phyloP scores from a whole-genome alignment of 129 eudicot species.

The Centella asiatica region DNA sequence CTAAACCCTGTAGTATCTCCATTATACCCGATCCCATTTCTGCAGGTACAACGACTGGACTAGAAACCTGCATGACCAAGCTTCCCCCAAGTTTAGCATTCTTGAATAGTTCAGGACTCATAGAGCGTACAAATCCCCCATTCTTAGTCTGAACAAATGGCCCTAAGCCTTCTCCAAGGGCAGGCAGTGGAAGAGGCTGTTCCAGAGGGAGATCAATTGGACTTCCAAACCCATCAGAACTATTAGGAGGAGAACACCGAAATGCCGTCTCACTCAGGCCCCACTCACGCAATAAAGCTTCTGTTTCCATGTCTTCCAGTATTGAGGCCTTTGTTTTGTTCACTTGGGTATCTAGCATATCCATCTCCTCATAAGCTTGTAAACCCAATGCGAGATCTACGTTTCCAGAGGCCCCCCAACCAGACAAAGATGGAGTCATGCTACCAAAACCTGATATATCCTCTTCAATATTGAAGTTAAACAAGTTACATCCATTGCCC shows the following conservation, averaged over 20 bases:
- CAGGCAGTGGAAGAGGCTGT: slow-evolving; percentile 53
- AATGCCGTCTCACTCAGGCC: slow-evolving; percentile 66
- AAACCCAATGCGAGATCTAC: slow-evolving; percentile 8
- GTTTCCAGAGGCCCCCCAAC: slow-evolving; percentile 35
- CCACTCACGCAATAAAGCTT: slow-evolving; percentile 83
- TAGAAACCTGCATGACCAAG: slow-evolving; percentile 88
- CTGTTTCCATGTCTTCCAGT: slow-evolving; percentile 74
- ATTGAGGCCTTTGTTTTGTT: slow-evolving; percentile 47
- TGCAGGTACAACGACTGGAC: slow-evolving; percentile 94
- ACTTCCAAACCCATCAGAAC: slow-evolving; percentile 47
- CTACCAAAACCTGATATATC: slow-evolving; percentile 23
- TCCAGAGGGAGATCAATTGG: slow-evolving; percentile 50
- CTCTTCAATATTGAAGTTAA: slow-evolving; percentile 42
- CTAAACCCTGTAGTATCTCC: slow-evolving; percentile 75
- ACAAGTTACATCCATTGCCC: slow-evolving; percentile 47
- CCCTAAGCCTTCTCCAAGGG: slow-evolving; percentile 84
- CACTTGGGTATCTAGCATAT: slow-evolving; percentile 17
- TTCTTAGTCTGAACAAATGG: slow-evolving; percentile 66
- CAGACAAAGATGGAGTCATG: slow-evolving; percentile 27
- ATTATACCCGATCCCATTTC: slow-evolving; percentile 89
- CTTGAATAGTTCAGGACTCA: slow-evolving; percentile 71
- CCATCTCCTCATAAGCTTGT: slow-evolving; percentile 16
- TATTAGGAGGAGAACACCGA: slow-evolving; percentile 44
- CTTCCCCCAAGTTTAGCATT: slow-evolving; percentile 71
- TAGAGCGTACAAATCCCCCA: slow-evolving; percentile 84